Evolutionary conservation across 345 rosid genomes (phyloP).

Genomic region (Hevea brasiliensis): DNA sequence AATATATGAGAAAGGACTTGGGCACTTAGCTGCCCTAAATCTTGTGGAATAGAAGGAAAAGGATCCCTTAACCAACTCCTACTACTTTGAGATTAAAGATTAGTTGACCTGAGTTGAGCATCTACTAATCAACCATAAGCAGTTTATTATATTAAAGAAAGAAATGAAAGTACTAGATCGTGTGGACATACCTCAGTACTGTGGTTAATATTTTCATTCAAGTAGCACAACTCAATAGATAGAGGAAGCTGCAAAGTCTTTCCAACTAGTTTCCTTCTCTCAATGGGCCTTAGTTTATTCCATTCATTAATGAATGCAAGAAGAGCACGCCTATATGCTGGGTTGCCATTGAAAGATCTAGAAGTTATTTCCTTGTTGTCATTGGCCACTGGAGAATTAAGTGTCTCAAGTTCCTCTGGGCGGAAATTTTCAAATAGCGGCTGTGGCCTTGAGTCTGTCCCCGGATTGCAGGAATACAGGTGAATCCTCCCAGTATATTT

Average conservation of each 20-base stretch:
- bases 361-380: constrained; percentile 32
- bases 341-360: constrained; percentile 36
- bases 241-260: constrained; percentile 91
- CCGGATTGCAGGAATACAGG: constrained; percentile 69
- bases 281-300: constrained; percentile 76
- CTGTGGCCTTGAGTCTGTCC: constrained; percentile 70
- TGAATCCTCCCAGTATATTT: constrained; percentile 89
- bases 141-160: not conserved
- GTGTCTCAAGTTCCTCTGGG: constrained; percentile 70
- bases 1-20: too few relatives aligned
- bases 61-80: too few relatives aligned
- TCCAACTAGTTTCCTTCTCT: constrained; percentile 70
- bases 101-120: not conserved
- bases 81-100: too few relatives aligned
- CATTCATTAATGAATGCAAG: constrained; percentile 64
- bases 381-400: constrained; percentile 20
- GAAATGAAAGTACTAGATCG: not conserved
- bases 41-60: too few relatives aligned
- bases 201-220: constrained; percentile 76
- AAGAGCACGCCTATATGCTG: constrained; percentile 48
- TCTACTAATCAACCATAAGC: not conserved
- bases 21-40: too few relatives aligned
- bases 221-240: constrained; percentile 76
- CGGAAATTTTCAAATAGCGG: constrained; percentile 78
- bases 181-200: constrained; percentile 48